phyloP scores from a whole-genome alignment of 345 rosid species.

The Murraya koenigii region DNA sequence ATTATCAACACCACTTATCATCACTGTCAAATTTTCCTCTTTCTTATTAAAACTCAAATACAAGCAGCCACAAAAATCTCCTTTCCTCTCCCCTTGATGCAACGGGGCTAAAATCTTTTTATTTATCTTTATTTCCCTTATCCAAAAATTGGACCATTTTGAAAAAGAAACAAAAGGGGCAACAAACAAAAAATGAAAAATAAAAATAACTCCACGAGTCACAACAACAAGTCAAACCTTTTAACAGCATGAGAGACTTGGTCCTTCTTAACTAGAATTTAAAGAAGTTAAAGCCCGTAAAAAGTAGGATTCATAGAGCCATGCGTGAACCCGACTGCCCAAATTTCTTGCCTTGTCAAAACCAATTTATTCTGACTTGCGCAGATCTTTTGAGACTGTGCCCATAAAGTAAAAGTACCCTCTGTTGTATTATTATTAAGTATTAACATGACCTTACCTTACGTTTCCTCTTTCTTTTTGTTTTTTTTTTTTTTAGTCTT shows the following conservation, averaged over 20 bases:
- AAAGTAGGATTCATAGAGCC: neutral
- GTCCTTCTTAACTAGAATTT: neutral
- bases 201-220: neutral
- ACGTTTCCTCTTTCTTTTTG: constrained; percentile 8
- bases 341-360: constrained; percentile 16
- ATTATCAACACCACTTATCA: too few relatives aligned
- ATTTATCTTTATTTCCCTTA: neutral
- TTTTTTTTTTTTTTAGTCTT: constrained; percentile 23
- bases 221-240: constrained; percentile 53
- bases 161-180: neutral
- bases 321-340: constrained; percentile 19
- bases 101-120: too few relatives aligned
- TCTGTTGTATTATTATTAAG: too few relatives aligned
- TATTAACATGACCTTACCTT: constrained; percentile 9
- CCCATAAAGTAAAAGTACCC: neutral
- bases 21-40: too few relatives aligned
- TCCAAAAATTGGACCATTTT: neutral
- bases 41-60: too few relatives aligned
- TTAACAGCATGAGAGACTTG: constrained; percentile 21
- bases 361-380: constrained; percentile 10
- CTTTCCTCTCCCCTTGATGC: too few relatives aligned
- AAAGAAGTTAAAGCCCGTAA: too few relatives aligned
- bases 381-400: constrained; percentile 22
- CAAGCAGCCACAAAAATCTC: neutral
- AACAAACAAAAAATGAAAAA: neutral